Evolutionary conservation across 768 basidiomycete species (phyloP).

Genomic region (Lactarius sp.): DNA sequence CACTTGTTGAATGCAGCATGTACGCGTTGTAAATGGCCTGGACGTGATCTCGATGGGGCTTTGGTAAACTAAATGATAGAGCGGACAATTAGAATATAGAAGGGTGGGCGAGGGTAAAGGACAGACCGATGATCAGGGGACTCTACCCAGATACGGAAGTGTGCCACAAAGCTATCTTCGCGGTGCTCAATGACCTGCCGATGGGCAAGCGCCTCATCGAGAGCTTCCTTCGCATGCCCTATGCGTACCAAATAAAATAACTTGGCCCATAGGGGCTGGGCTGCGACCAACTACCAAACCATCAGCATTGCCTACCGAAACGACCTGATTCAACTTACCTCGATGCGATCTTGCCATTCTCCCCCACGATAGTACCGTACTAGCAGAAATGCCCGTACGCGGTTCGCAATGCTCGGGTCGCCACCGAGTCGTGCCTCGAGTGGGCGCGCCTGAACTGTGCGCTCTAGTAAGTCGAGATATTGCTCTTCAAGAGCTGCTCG

Average conservation of each 20-base stretch:
- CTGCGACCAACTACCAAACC: slow-evolving; percentile 63
- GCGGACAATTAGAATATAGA: slow-evolving; percentile 6
- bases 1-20: slow-evolving; percentile 81
- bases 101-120: neutral
- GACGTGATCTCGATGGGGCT: slow-evolving; percentile 73
- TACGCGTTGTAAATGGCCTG: slow-evolving; percentile 79
- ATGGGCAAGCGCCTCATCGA: slow-evolving; percentile 65
- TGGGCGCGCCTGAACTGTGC: slow-evolving; percentile 74
- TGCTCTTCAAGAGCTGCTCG: slow-evolving; percentile 84
- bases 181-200: slow-evolving; percentile 69
- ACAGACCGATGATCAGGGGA: slow-evolving; percentile 71
- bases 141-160: slow-evolving; percentile 80
- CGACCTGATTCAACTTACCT: slow-evolving; percentile 47
- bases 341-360: slow-evolving; percentile 80
- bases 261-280: slow-evolving; percentile 89
- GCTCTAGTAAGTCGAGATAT: slow-evolving; percentile 79
- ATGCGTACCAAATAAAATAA: slow-evolving; percentile 89
- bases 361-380: slow-evolving; percentile 78
- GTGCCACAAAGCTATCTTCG: slow-evolving; percentile 77
- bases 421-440: slow-evolving; percentile 86
- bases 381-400: slow-evolving; percentile 80
- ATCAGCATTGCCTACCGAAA: neutral
- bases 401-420: slow-evolving; percentile 85
- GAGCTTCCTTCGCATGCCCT: slow-evolving; percentile 76
- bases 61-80: slow-evolving; percentile 48